phyloP scores from a whole-genome alignment of 306 rosid species.

The Vicia villosa region DNA sequence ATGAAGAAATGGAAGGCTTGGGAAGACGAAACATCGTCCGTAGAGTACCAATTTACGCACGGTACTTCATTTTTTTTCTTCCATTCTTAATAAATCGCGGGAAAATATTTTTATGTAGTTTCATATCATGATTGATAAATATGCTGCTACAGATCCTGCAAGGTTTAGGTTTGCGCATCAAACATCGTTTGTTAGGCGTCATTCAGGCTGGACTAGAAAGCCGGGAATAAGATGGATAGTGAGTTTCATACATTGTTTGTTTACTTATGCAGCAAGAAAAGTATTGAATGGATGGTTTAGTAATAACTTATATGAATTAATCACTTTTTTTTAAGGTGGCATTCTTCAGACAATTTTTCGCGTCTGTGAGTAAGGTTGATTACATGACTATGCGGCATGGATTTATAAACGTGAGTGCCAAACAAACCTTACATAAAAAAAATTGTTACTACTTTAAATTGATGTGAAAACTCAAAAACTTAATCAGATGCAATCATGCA shows the following conservation, averaged over 20 bases:
- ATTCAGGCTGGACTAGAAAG: slow-evolving; percentile 57
- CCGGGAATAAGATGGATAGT: slow-evolving; percentile 71
- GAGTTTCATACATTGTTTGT: slow-evolving; percentile 34
- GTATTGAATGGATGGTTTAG: background rate
- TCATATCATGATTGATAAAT: background rate
- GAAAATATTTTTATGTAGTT: no score
- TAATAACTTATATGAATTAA: background rate
- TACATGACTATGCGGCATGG: slow-evolving; percentile 73
- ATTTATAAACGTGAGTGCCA: slow-evolving; percentile 58
- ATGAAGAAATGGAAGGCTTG: slow-evolving; percentile 73
- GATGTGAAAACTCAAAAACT: background rate
- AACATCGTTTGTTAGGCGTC: slow-evolving; percentile 69
- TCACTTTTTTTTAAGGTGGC: slow-evolving; percentile 46
- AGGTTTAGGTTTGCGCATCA: slow-evolving; percentile 72
- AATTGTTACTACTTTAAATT: background rate
- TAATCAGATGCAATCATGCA: slow-evolving; percentile 29
- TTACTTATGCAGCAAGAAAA: background rate
- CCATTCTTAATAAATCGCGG: no score
- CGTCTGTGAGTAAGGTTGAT: slow-evolving; percentile 69
- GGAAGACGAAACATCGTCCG: slow-evolving; percentile 69
- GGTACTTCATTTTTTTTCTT: slow-evolving; percentile 41
- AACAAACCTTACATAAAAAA: background rate
- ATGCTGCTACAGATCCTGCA: slow-evolving; percentile 55
- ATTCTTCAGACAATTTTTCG: slow-evolving; percentile 65
- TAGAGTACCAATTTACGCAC: slow-evolving; percentile 65